phyloP scores from a whole-genome alignment of 768 basidiomycete genomes.

The Xerocomellus dryophilus region DNA sequence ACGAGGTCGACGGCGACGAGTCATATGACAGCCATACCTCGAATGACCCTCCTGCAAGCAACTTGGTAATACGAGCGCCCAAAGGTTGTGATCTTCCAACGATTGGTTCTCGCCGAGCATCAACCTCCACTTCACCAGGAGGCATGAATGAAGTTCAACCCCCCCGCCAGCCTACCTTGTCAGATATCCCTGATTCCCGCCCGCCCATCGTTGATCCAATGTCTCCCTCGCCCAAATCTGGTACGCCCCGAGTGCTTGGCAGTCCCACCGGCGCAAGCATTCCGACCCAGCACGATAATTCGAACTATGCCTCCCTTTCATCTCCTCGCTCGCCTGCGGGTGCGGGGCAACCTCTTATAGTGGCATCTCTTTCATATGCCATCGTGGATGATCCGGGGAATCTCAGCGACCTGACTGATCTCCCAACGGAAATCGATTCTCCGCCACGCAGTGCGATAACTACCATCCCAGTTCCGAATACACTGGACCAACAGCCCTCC shows the following conservation, averaged over 20 bases:
- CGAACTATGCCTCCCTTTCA: too few relatives aligned
- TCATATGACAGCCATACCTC: neutral
- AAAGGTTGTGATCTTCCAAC: neutral
- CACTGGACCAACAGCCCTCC: neutral
- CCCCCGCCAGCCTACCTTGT: neutral
- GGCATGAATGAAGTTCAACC: neutral
- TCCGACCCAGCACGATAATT: neutral
- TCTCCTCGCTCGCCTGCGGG: neutral
- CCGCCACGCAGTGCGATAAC: constrained; percentile 5
- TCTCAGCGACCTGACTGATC: constrained; percentile 32
- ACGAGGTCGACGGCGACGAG: constrained; percentile 6
- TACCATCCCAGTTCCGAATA: neutral
- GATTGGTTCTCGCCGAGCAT: neutral
- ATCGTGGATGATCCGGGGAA: constrained; percentile 10
- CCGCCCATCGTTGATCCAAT: neutral
- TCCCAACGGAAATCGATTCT: constrained; percentile 23
- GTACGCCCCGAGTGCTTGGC: neutral
- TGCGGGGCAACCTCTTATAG: neutral
- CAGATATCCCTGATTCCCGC: neutral
- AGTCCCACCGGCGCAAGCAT: neutral
- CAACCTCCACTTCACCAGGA: neutral
- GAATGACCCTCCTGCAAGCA: neutral
- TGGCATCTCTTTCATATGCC: neutral
- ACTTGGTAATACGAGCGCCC: neutral
- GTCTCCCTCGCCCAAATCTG: neutral